These are phyloP conservation scores for Leccinum variicolor DNA, from an alignment of 768 basidiomycete genomes.

Conservation along the genomic window DNA sequence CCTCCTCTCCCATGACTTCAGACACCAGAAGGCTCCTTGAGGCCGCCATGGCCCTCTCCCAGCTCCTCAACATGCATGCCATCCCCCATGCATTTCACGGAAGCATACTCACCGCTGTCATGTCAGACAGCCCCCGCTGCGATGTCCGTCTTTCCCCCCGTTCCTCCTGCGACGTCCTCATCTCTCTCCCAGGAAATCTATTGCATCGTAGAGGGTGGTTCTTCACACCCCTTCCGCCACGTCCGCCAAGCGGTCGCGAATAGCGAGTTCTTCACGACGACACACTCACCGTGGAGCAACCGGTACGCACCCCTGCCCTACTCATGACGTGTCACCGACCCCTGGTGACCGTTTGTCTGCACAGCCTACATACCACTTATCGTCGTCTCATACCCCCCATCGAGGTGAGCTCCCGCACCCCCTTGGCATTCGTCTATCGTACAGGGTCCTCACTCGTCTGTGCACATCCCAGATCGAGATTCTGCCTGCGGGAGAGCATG, in stretches of 20 bases:
- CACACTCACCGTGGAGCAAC: constrained; percentile 83
- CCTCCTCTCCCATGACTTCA: constrained; percentile 44
- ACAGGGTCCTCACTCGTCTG: not conserved
- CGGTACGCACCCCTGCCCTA: constrained; percentile 43
- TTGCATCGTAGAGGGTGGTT: constrained; percentile 79
- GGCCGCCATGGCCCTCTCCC: constrained; percentile 73
- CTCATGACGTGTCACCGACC: not conserved
- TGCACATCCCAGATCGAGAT: constrained; percentile 65
- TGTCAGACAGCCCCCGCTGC: constrained; percentile 60
- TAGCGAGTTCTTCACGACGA: constrained; percentile 60
- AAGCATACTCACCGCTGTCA: constrained; percentile 63
- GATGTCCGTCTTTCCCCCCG: constrained; percentile 48
- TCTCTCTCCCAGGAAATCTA: constrained; percentile 63
- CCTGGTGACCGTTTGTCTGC: constrained; percentile 11
- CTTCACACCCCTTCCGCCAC: constrained; percentile 71
- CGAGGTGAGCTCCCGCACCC: constrained; percentile 45
- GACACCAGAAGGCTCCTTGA: constrained; percentile 74
- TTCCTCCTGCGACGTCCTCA: constrained; percentile 6
- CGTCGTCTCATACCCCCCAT: constrained; percentile 73
- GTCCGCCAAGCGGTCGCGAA: constrained; percentile 72
- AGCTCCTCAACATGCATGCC: constrained; percentile 48
- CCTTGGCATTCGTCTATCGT: not conserved
- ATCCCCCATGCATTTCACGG: constrained; percentile 85
- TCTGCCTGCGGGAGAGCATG: constrained; percentile 75
- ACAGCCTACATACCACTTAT: constrained; percentile 72